Conservation (phyloP, 2,329 filamentous ascomycete species). For the Calycina herbarum region DNA sequence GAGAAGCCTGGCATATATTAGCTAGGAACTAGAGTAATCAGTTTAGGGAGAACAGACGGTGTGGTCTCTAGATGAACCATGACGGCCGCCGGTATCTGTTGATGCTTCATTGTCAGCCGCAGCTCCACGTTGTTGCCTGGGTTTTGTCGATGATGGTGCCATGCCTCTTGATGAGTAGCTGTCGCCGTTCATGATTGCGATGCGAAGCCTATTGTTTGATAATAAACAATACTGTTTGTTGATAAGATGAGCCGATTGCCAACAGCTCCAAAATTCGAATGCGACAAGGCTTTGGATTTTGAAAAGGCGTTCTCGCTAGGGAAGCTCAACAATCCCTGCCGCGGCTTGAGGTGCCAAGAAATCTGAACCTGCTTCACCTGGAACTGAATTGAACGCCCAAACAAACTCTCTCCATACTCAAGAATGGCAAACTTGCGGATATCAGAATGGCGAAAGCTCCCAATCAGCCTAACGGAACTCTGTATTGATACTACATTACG, state of each 20-base stretch:
- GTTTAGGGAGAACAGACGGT: conserved; percentile 44
- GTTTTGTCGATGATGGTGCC: conserved; percentile 34
- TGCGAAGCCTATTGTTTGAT: conserved; percentile 18
- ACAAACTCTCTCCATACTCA: neutral
- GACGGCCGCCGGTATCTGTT: conserved; percentile 49
- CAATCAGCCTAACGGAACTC: conserved; percentile 78
- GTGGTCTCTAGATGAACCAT: conserved; percentile 50
- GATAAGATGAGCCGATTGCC: conserved; percentile 10
- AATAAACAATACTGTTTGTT: conserved; percentile 6
- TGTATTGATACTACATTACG: conserved; percentile 93
- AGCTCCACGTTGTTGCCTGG: conserved; percentile 30
- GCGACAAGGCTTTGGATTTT: conserved; percentile 20
- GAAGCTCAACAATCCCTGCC: neutral
- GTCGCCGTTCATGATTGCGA: conserved; percentile 75
- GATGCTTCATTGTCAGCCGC: conserved; percentile 39
- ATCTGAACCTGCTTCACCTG: neutral
- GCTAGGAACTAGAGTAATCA: conserved; percentile 14
- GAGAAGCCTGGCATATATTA: conserved; percentile 37
- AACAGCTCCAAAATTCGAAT: conserved; percentile 1
- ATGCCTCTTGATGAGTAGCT: conserved; percentile 76
- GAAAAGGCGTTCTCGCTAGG: conserved; percentile 9
- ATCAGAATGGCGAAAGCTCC: conserved; percentile 85
- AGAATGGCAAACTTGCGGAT: conserved; percentile 44
- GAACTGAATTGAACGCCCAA: neutral
- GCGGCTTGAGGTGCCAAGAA: too few species aligned